These are phyloP conservation scores for Aspergillus felis DNA, from an alignment of 2,329 filamentous ascomycete genomes.

Conservation along the genomic window DNA sequence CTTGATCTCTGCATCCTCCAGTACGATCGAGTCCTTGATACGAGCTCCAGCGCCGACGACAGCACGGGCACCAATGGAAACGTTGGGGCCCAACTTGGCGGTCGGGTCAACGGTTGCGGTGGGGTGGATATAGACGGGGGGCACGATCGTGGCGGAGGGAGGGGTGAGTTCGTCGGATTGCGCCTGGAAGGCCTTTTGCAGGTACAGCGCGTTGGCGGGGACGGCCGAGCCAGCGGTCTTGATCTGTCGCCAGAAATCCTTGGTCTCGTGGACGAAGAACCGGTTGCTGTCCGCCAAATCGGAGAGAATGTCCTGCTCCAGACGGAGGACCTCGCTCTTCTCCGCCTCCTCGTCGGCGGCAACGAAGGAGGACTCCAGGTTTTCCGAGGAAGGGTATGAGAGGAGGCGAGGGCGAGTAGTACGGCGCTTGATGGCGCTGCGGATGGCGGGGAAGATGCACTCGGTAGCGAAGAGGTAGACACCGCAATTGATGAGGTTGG, in stretches of 20 bases:
- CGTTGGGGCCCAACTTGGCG: constrained; percentile 94
- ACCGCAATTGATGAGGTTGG: constrained; percentile 98
- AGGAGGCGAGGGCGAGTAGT: constrained; percentile 84
- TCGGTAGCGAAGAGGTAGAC: constrained; percentile 97
- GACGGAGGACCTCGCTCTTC: constrained; percentile 81
- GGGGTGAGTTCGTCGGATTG: constrained; percentile 76
- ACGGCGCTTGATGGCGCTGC: constrained; percentile 90
- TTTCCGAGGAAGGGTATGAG: constrained; percentile 94
- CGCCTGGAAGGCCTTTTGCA: constrained; percentile 86
- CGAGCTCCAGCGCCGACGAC: constrained; percentile 80
- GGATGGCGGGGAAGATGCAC: constrained; percentile 93
- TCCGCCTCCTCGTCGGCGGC: constrained; percentile 67
- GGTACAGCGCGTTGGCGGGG: constrained; percentile 92
- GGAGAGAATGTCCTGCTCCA: constrained; percentile 95
- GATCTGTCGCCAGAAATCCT: constrained; percentile 99
- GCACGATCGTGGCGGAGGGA: constrained; percentile 81
- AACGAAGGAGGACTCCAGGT: constrained; percentile 69
- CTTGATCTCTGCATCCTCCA: constrained; percentile 93
- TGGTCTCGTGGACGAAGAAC: constrained; percentile 97
- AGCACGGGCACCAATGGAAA: constrained; percentile 89
- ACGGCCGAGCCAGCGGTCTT: constrained; percentile 98
- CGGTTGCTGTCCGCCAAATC: constrained; percentile 96
- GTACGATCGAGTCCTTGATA: constrained; percentile 92
- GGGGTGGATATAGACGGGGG: constrained; percentile 93
- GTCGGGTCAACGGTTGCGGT: constrained; percentile 86